Base-by-base conservation (phyloP, 257 asterid species). In the Fraxinus excelsior region DNA sequence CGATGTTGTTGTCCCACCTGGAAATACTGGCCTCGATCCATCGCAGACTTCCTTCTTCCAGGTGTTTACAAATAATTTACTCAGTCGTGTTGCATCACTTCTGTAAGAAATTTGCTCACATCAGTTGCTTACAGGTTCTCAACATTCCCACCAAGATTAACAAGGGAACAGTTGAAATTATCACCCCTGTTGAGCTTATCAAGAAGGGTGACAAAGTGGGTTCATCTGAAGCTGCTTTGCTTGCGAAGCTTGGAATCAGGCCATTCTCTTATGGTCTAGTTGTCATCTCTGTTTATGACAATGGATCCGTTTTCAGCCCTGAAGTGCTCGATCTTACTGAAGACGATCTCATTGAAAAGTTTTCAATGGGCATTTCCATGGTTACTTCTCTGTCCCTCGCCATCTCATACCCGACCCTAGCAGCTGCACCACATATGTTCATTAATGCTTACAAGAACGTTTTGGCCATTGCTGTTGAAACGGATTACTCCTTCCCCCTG, bases 161-260 rank as follows among this genome's bases (percentile, higher is more conserved):
- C 94, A 95, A 95, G 92, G 98, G 99, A 31, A 95, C 98, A n/a
- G 98, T 95, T 2, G 98, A 95, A 80, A 95, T 95, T 46, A 88
- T 95, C 81, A 95, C 99, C 29, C 76, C 80, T 21, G 80, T 80
- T 26, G 83, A 80, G 73, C 83, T 80, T 21, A 74, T 80, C 71
- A 69, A 80, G 80, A 69, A 74, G 67, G 83, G 83, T 7, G 80
- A 74, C 3, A 80, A 70, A 75, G 80, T 74, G 69, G 80, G 80
- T 35, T 80, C 79, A 12, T 80, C 83, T 18, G 80, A 80, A 35
- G 70, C 80, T 26, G 76, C 83, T 35, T 69, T 80, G 42, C 83
- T 74, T 4, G 34, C 83, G 4, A 75, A 74, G 28, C 83, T 80
- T 23, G 80, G 76, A n/a, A 70, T 80, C 5, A 56, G 76, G 67